Evolutionary conservation across 805 yeast species (phyloP), one percentile per base, ranked within the genome.

Genomic region (Kodamaea kaohsiungensis): DNA sequence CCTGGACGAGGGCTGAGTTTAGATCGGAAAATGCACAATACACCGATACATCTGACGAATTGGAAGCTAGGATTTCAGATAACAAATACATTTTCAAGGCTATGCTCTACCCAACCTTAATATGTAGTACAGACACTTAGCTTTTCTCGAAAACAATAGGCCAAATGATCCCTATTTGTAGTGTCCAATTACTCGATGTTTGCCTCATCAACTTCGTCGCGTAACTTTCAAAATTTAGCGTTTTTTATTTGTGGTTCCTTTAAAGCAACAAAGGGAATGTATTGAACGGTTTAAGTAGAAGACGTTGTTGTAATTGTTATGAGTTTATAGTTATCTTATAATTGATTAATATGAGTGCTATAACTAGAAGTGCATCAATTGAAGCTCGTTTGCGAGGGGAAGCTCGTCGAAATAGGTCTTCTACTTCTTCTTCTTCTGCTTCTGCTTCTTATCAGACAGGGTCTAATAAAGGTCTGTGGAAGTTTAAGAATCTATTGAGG

Each of bases 1-100:
- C 56, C 43, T 47, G 51, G 16, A 53, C 53, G 19, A 53, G 22
- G 40, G 47, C 48, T 22, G 27, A 18, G 33, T 46, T 38, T n/a
- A 18, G 19, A 18, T 46, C 48, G 13, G 48, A 49, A 40, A 49
- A 49, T 16, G 39, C 48, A 30, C 60, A 57, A 43, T 50, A 51
- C 12, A 64, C 33, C 6, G 65, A 61, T 7, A 49, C 46, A 16
- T 47, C 48, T 7, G 59, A 54, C 40, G 61, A 46, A 50, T 61
- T 55, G 16, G 65, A 62, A 9, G 47, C 53, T 43, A 49, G 56
- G 16, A 63, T 33, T 48, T 65, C 67, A 10, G 65, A 57, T 39
- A 67, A 27, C 10, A 64, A 52, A 52, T 57, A 60, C 54, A 59
- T 60, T 58, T 56, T 58, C 22, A 13, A 16, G 45, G 45, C 45